phyloP scores from a whole-genome alignment of 2,329 filamentous ascomycete species.

The Apiospora malaysiana region DNA sequence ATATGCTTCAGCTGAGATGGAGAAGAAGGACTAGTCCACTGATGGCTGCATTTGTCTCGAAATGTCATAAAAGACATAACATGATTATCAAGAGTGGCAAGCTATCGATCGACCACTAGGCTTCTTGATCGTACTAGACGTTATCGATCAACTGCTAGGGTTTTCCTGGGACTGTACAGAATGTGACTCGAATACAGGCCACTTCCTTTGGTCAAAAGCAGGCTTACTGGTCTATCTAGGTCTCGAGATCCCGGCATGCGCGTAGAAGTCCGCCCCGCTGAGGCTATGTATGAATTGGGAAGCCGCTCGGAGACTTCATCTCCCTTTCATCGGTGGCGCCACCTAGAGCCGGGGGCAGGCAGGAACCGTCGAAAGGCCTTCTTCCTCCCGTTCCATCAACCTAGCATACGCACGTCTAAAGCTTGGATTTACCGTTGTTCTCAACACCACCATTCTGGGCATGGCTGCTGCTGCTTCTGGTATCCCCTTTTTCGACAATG shows the following conservation, averaged over 20 bases:
- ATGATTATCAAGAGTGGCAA: not conserved
- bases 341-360: not conserved
- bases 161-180: not conserved
- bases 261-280: not conserved
- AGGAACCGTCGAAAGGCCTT: not conserved
- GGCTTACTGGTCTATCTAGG: not conserved
- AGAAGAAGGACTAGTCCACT: not conserved
- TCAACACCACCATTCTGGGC: not conserved
- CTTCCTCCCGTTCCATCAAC: not conserved
- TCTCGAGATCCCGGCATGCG: not conserved
- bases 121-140: not conserved
- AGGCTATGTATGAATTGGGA: not conserved
- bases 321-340: not conserved
- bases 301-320: not conserved
- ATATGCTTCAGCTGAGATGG: not conserved
- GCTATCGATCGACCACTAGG: not conserved
- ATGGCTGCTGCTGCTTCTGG: conserved; percentile 12
- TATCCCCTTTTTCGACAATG: conserved; percentile 34
- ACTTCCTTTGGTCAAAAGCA: not conserved
- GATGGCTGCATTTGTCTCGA: conserved; percentile 3
- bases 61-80: conserved; percentile 1
- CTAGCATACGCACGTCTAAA: conserved; percentile 16
- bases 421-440: conserved; percentile 22
- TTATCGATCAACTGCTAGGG: too few species aligned
- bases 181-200: not conserved